A percentile compares a stretch with the other conserved stretches of the same genome.
These are phyloP conservation scores for Aleurites moluccanus DNA, from an alignment of 441 rosid species.

Conservation along the genomic window DNA sequence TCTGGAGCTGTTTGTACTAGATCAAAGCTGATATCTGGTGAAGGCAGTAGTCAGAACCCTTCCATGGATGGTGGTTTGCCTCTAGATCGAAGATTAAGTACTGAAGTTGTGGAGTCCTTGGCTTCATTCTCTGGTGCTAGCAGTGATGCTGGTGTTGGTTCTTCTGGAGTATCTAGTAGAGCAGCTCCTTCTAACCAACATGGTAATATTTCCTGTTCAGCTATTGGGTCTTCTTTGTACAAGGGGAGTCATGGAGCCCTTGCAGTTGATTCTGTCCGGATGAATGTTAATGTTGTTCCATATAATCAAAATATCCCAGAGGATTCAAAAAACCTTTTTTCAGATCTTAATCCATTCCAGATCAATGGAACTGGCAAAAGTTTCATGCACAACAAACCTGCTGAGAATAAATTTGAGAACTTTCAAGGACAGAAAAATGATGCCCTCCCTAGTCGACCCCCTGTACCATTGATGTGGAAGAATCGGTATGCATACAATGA, in stretches of 20 bases:
- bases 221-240: constrained; percentile 46
- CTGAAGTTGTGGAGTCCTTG: constrained; percentile 40
- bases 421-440: constrained; percentile 57
- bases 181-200: constrained; percentile 43
- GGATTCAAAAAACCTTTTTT: constrained; percentile 77
- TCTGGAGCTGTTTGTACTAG: constrained; percentile 37
- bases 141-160: constrained; percentile 47
- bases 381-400: constrained; percentile 51
- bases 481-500: constrained; percentile 76
- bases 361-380: constrained; percentile 76
- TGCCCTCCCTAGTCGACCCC: constrained; percentile 64
- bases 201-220: constrained; percentile 49
- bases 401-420: constrained; percentile 56
- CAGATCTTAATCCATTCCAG: constrained; percentile 95
- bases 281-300: constrained; percentile 78
- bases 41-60: constrained; percentile 66
- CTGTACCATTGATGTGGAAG: constrained; percentile 82
- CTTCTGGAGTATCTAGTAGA: constrained; percentile 48
- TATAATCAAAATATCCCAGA: constrained; percentile 62
- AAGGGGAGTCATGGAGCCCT: constrained; percentile 63
- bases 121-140: constrained; percentile 37
- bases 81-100: constrained; percentile 37
- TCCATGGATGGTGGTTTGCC: constrained; percentile 35
- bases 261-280: constrained; percentile 57
- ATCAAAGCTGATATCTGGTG: constrained; percentile 54